Percentiles rank a stretch among this genome's conserved stretches.
Evolutionary conservation across 2,329 filamentous ascomycete genomes (phyloP).

Genomic region (Ophiobolus disseminans): DNA sequence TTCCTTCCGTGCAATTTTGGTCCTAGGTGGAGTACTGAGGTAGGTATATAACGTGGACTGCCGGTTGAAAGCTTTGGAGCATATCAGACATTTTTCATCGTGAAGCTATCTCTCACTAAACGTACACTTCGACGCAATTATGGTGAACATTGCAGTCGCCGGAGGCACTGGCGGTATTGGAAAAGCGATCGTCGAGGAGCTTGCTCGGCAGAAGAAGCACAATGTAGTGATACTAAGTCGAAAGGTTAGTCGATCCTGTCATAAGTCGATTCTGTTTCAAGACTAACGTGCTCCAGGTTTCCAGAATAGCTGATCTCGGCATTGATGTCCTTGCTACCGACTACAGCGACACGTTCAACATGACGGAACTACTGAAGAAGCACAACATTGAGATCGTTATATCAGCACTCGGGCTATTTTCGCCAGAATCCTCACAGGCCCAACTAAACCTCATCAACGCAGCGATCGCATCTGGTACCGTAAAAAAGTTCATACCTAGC

Average conservation of each 20-base stretch:
- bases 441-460: conserved; percentile 29
- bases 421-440: conserved; percentile 9
- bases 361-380: conserved; percentile 13
- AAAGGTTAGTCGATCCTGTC: conserved; percentile 5
- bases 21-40: too few species aligned
- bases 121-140: neutral
- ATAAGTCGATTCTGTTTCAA: neutral
- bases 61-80: too few species aligned
- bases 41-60: too few species aligned
- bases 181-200: conserved; percentile 22
- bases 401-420: conserved; percentile 16
- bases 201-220: conserved; percentile 19
- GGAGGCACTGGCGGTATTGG: conserved; percentile 33
- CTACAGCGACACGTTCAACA: conserved; percentile 12
- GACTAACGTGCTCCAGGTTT: neutral
- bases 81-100: neutral
- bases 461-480: conserved; percentile 12
- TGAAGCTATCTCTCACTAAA: neutral
- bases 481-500: conserved; percentile 25
- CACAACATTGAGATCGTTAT: conserved; percentile 19
- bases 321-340: conserved; percentile 12
- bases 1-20: too few species aligned
- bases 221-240: conserved; percentile 22
- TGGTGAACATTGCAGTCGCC: conserved; percentile 26
- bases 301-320: neutral